Conservation (phyloP, 495 filamentous ascomycete genomes). For the Evernia prunastri region DNA sequence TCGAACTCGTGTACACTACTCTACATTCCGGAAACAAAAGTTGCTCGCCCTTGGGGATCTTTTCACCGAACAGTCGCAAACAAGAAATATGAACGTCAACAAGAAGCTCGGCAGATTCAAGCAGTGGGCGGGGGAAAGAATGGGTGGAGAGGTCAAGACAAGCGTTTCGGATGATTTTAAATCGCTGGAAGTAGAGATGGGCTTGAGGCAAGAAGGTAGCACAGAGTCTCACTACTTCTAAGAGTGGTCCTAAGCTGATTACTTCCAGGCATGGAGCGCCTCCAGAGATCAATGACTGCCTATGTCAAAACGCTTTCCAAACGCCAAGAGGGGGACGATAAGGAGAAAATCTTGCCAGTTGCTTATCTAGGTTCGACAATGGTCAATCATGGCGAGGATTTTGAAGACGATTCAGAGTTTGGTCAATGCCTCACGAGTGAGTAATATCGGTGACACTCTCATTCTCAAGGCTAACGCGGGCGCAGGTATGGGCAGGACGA, state of each 20-base stretch:
- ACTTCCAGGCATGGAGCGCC: slow-evolving; percentile 73
- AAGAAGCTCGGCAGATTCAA: slow-evolving; percentile 95
- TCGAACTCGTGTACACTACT: background rate
- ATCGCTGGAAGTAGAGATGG: slow-evolving; percentile 87
- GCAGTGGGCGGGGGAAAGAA: slow-evolving; percentile 97
- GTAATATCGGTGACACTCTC: slow-evolving; percentile 27
- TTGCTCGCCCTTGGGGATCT: background rate
- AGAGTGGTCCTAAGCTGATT: slow-evolving; percentile 13
- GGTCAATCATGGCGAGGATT: slow-evolving; percentile 89
- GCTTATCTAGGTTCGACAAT: slow-evolving; percentile 80
- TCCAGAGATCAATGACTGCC: slow-evolving; percentile 79
- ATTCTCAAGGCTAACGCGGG: slow-evolving; percentile 1
- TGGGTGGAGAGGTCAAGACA: slow-evolving; percentile 90
- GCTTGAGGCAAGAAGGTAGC: slow-evolving; percentile 80
- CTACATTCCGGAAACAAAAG: slow-evolving; percentile 9
- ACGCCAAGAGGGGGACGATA: slow-evolving; percentile 74
- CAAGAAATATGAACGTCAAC: slow-evolving; percentile 71
- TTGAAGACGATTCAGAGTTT: slow-evolving; percentile 85
- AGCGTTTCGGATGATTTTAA: slow-evolving; percentile 90
- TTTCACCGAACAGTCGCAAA: background rate
- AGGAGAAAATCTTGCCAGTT: slow-evolving; percentile 77
- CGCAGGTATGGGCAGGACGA: slow-evolving; percentile 69
- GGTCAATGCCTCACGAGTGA: slow-evolving; percentile 78
- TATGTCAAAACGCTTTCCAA: slow-evolving; percentile 92
- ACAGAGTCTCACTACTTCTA: background rate